These are phyloP conservation scores for Aspergillus bridgeri DNA, from an alignment of 495 filamentous ascomycete species.

Conservation along the genomic window DNA sequence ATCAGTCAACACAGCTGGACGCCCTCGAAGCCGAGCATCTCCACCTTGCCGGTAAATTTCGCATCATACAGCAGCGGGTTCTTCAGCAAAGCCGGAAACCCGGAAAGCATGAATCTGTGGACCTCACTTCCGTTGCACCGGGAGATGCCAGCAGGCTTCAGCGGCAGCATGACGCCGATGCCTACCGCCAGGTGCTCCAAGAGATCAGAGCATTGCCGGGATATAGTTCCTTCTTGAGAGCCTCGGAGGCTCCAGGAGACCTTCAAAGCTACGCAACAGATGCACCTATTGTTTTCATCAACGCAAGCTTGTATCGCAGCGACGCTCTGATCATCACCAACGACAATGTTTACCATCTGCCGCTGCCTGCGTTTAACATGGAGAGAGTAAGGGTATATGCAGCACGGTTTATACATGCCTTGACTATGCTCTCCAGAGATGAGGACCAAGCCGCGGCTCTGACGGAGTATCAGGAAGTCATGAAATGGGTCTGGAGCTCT, in stretches of 20 bases:
- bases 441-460: conserved; percentile 1
- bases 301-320: conserved; percentile 8
- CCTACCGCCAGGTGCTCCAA: conserved; percentile 1
- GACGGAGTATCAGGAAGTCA: conserved; percentile 1
- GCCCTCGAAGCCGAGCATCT: background rate
- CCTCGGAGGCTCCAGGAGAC: background rate
- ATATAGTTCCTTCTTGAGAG: background rate
- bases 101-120: background rate
- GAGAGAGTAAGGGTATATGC: background rate
- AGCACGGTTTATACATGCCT: conserved; percentile 4
- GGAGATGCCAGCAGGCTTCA: conserved; percentile 1
- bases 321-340: conserved; percentile 14
- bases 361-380: conserved; percentile 8
- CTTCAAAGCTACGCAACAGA: conserved; percentile 5
- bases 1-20: background rate
- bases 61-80: conserved; percentile 3
- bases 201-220: conserved; percentile 2
- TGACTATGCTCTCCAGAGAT: background rate
- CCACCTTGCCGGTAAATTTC: background rate
- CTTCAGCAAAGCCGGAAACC: background rate
- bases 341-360: conserved; percentile 1
- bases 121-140: background rate
- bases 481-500: conserved; percentile 17
- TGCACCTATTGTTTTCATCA: conserved; percentile 13
- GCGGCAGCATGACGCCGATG: conserved; percentile 4